Evolutionary conservation across 139 green algal genomes (phyloP).

Genomic region (Chlamydomonas eustigma): DNA sequence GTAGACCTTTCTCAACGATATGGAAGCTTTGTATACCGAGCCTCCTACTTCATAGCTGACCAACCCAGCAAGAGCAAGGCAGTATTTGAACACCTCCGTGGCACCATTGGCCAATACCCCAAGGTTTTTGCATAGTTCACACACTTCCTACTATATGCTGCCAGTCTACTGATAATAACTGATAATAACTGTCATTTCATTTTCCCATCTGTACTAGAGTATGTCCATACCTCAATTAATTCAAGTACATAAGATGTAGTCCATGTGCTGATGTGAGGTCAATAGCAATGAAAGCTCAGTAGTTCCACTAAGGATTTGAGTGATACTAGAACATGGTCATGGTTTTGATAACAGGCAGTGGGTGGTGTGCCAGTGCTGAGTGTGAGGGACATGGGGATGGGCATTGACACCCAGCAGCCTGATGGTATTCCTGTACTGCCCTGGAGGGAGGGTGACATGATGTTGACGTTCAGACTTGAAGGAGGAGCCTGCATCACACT

Average conservation of each 20-base stretch:
- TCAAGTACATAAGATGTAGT: too few relatives aligned
- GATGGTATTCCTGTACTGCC: conserved; percentile 47
- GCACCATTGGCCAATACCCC: not conserved
- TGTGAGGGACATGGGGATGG: conserved; percentile 35
- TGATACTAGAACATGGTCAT: too few relatives aligned
- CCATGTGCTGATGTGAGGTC: too few relatives aligned
- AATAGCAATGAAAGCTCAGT: too few relatives aligned
- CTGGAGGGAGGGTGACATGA: conserved; percentile 65
- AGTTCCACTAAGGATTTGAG: too few relatives aligned
- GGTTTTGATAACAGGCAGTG: conserved; percentile 15
- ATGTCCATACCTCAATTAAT: too few relatives aligned
- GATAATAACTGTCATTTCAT: too few relatives aligned
- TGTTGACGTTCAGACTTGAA: conserved; percentile 62
- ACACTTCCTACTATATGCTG: too few relatives aligned
- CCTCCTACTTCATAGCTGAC: conserved; percentile 60
- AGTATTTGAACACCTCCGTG: conserved; percentile 54
- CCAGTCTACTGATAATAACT: too few relatives aligned
- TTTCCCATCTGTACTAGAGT: not conserved
- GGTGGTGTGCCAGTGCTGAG: conserved; percentile 8
- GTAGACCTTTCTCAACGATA: conserved; percentile 42
- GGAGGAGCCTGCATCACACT: conserved; percentile 50
- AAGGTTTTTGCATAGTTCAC: too few relatives aligned
- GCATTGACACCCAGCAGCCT: conserved; percentile 55
- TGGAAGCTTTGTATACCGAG: conserved; percentile 47
- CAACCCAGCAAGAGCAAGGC: conserved; percentile 34